phyloP scores from a whole-genome alignment of 148 eudicot genomes.

The Rhododendron ferrugineum region DNA sequence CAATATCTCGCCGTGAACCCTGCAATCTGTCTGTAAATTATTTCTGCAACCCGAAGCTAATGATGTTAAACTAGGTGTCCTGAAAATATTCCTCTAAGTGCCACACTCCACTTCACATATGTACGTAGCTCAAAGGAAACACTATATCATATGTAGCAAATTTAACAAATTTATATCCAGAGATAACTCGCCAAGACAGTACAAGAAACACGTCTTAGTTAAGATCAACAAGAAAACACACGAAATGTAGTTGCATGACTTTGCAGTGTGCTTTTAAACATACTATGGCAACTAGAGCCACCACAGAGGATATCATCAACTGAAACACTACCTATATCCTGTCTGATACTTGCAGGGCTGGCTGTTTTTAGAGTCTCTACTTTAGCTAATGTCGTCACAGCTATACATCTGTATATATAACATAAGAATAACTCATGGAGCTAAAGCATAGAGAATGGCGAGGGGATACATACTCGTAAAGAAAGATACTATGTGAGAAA shows the following conservation, averaged over 20 bases:
- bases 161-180: neutral
- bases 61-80: slow-evolving; percentile 6
- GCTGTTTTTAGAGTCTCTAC: slow-evolving; percentile 62
- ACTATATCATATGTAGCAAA: neutral
- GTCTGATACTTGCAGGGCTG: slow-evolving; percentile 74
- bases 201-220: slow-evolving; percentile 20
- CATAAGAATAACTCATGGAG: neutral
- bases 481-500: no score
- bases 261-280: slow-evolving; percentile 36
- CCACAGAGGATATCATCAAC: slow-evolving; percentile 84
- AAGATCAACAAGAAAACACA: slow-evolving; percentile 14
- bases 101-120: neutral
- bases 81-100: neutral
- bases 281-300: slow-evolving; percentile 69
- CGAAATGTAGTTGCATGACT: neutral
- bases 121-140: neutral
- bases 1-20: slow-evolving; percentile 74
- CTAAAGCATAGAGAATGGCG: neutral
- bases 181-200: neutral
- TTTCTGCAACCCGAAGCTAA: slow-evolving; percentile 28
- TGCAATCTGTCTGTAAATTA: slow-evolving; percentile 72
- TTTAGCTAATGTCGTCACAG: slow-evolving; percentile 70
- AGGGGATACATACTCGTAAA: neutral
- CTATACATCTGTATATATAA: slow-evolving; percentile 74
- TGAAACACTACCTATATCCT: slow-evolving; percentile 75